Conservation (phyloP, 2,329 filamentous ascomycete genomes). For the Alternaria angustiovoidea region DNA sequence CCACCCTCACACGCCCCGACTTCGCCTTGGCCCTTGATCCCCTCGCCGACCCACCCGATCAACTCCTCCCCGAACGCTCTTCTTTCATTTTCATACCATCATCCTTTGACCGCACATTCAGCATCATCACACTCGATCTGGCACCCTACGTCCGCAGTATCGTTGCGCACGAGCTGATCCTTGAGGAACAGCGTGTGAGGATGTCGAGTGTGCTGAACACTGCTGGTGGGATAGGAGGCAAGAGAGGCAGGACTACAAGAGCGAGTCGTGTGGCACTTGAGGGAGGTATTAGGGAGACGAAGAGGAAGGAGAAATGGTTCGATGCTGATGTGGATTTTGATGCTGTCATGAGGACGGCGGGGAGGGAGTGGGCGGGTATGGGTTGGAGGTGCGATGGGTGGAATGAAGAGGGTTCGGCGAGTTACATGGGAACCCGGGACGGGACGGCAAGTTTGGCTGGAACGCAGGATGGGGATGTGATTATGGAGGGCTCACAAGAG, state of each 20-base stretch:
- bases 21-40: constrained; percentile 62
- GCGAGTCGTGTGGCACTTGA: constrained; percentile 80
- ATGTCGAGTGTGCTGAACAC: constrained; percentile 67
- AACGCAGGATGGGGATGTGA: constrained; percentile 13
- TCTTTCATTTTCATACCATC: constrained; percentile 68
- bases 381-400: constrained; percentile 25
- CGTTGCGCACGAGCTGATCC: constrained; percentile 74
- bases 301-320: constrained; percentile 78
- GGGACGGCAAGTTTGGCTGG: constrained; percentile 16
- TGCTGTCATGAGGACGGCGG: constrained; percentile 70
- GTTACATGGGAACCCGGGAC: not conserved
- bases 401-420: constrained; percentile 8
- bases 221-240: constrained; percentile 61
- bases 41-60: constrained; percentile 52
- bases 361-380: constrained; percentile 51
- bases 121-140: constrained; percentile 75
- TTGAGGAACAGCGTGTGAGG: constrained; percentile 72
- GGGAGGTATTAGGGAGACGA: constrained; percentile 72
- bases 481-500: not conserved
- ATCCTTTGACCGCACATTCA: constrained; percentile 76
- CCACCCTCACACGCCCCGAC: constrained; percentile 44
- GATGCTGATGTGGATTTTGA: constrained; percentile 65
- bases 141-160: constrained; percentile 92
- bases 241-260: constrained; percentile 74
- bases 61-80: constrained; percentile 38